phyloP scores from a whole-genome alignment of 2,329 filamentous ascomycete species.

The Aspergillus uvarum region DNA sequence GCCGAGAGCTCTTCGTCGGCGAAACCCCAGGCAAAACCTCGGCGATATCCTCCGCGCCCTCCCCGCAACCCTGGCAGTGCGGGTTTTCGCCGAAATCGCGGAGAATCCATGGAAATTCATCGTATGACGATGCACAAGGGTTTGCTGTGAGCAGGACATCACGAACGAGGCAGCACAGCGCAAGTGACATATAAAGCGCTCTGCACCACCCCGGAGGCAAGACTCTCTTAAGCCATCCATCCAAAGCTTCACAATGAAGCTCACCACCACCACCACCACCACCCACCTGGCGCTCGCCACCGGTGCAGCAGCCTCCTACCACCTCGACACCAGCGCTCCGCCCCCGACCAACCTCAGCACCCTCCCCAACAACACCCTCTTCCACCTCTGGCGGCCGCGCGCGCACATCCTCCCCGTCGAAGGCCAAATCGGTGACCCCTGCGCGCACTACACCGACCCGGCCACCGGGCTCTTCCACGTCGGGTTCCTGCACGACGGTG shows the following conservation, averaged over 20 bases:
- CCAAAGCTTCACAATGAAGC: not conserved
- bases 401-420: constrained; percentile 19
- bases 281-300: not conserved
- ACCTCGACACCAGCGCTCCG: not conserved
- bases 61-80: not conserved
- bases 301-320: not conserved
- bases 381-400: constrained; percentile 21
- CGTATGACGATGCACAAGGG: too few species aligned
- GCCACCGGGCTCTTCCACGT: constrained; percentile 22
- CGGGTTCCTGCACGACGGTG: constrained; percentile 19
- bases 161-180: not conserved
- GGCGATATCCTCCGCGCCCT: not conserved
- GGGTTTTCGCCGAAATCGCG: not conserved
- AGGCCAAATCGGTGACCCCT: constrained; percentile 21
- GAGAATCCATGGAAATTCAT: not conserved
- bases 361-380: constrained; percentile 15
- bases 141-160: too few species aligned
- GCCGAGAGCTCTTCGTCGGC: not conserved
- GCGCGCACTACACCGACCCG: constrained; percentile 20
- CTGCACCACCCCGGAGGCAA: not conserved
- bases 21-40: not conserved
- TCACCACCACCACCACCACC: not conserved
- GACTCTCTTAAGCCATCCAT: not conserved
- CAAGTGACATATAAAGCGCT: not conserved
- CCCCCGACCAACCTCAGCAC: constrained; percentile 20